Percentiles rank a stretch among this genome's conserved stretches.
phyloP scores from a whole-genome alignment of 805 yeast species.

The Metschnikowia baotianmanensis region DNA sequence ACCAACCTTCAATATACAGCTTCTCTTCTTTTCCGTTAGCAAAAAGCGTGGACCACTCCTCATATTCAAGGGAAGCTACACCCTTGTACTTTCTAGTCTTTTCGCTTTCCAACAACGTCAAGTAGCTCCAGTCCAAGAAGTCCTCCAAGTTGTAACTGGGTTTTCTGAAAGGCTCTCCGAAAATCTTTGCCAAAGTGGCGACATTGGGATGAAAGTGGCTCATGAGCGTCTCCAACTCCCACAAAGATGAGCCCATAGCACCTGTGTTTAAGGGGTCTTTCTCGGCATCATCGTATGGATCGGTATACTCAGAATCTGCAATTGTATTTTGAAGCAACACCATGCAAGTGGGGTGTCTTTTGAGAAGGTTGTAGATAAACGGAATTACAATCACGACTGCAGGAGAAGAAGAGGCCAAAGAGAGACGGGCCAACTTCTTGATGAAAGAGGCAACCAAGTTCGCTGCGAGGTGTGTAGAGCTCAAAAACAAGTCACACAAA shows the following conservation, averaged over 20 bases:
- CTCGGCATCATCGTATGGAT: slow-evolving; percentile 66
- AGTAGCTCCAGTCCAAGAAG: slow-evolving; percentile 88
- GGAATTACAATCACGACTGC: slow-evolving; percentile 87
- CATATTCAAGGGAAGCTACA: slow-evolving; percentile 77
- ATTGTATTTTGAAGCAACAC: slow-evolving; percentile 65
- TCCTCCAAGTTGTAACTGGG: slow-evolving; percentile 88
- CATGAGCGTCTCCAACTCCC: slow-evolving; percentile 85
- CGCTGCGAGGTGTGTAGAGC: slow-evolving; percentile 85
- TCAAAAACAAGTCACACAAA: slow-evolving; percentile 76
- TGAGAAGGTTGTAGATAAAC: slow-evolving; percentile 84
- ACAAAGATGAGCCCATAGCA: slow-evolving; percentile 81
- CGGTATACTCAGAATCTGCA: slow-evolving; percentile 35
- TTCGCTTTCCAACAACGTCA: slow-evolving; percentile 62
- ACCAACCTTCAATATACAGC: slow-evolving; percentile 18
- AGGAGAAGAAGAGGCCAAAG: slow-evolving; percentile 78
- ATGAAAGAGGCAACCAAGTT: slow-evolving; percentile 85
- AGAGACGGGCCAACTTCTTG: slow-evolving; percentile 72
- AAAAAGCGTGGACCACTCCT: slow-evolving; percentile 44
- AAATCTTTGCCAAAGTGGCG: slow-evolving; percentile 85
- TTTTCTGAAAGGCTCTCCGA: slow-evolving; percentile 86
- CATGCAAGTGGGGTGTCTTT: slow-evolving; percentile 95
- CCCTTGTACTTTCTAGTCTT: slow-evolving; percentile 61
- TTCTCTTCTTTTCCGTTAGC: slow-evolving; percentile 17
- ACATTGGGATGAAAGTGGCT: slow-evolving; percentile 94
- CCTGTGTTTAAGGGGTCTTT: slow-evolving; percentile 72